Base-by-base conservation (phyloP, 495 filamentous ascomycete genomes). In the Patellaria atrata region DNA sequence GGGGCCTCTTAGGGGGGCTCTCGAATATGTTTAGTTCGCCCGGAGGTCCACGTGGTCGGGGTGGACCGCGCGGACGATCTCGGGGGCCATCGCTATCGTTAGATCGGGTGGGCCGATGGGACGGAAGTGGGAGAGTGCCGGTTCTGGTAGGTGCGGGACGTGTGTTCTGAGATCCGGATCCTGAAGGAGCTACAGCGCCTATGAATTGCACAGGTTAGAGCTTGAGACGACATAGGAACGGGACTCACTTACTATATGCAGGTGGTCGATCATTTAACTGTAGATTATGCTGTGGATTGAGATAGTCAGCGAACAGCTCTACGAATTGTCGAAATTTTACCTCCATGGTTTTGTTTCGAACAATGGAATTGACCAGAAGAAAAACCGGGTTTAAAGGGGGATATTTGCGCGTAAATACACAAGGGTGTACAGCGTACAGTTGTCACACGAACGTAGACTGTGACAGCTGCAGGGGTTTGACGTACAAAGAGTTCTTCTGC, bases 401-500 rank as follows among this genome's bases (percentile, higher is more conserved):
- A n/a, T n/a, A n/a, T n/a, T n/a, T n/a, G n/a, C n/a, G n/a, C n/a
- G n/a, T n/a, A n/a, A n/a, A n/a, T n/a, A n/a, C n/a, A n/a, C n/a
- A n/a, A n/a, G n/a, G n/a, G n/a, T n/a, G n/a, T n/a, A n/a, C n/a
- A n/a, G n/a, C n/a, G n/a, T n/a, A n/a, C n/a, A n/a, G n/a, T n/a
- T n/a, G n/a, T n/a, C n/a, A n/a, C n/a, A n/a, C n/a, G n/a, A n/a
- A n/a, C n/a, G n/a, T n/a, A n/a, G n/a, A n/a, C 22, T 32, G 30
- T 29, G 33, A 26, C 30, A 34, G 22, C 1, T 12, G 22, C 10
- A 43, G 39, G 21, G 26, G 30, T 13, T 12, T 29, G 17, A 77
- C 82, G 55, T 79, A 96, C 87, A 65, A 96, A 94, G 38, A 94
- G 66, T 27, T 93, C 85, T 36, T 79, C 77, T 21, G 81, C 75